Evolutionary conservation across 108 stramenopile genomes (phyloP).

Genomic region (Cyclotella sp.): DNA sequence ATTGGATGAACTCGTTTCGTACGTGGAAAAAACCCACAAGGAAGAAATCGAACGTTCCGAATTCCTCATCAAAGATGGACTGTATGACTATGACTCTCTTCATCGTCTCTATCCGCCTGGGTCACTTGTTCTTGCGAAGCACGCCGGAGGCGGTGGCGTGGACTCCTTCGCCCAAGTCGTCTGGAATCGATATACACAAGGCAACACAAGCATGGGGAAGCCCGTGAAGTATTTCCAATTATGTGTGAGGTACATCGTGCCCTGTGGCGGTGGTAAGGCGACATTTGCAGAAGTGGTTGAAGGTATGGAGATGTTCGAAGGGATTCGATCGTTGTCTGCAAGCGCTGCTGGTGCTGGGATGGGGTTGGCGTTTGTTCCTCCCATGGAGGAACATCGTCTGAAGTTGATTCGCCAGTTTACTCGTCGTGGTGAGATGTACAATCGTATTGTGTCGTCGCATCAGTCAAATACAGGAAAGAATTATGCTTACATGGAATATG

Average conservation of each 20-base stretch:
- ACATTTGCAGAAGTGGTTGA: slow-evolving; percentile 73
- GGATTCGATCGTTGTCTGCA: slow-evolving; percentile 33
- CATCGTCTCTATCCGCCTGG: slow-evolving; percentile 48
- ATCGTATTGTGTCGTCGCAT: slow-evolving; percentile 36
- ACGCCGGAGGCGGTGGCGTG: slow-evolving; percentile 59
- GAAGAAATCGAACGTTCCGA: slow-evolving; percentile 30
- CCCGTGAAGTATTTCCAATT: slow-evolving; percentile 60
- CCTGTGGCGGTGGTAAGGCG: slow-evolving; percentile 45
- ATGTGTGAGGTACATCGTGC: slow-evolving; percentile 63
- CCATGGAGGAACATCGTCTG: slow-evolving; percentile 26
- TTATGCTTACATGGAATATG: slow-evolving; percentile 60
- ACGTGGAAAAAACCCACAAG: slow-evolving; percentile 44
- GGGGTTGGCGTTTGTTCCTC: slow-evolving; percentile 61
- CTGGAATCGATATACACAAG: slow-evolving; percentile 68
- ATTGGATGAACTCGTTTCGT: slow-evolving; percentile 58
- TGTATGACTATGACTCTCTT: slow-evolving; percentile 72
- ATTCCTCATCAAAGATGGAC: slow-evolving; percentile 42
- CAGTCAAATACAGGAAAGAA: slow-evolving; percentile 21
- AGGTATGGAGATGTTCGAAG: slow-evolving; percentile 69
- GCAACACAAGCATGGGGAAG: slow-evolving; percentile 58
- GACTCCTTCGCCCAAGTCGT: slow-evolving; percentile 64
- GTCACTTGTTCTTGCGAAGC: slow-evolving; percentile 59
- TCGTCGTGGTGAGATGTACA: slow-evolving; percentile 60
- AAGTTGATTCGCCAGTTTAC: slow-evolving; percentile 33
- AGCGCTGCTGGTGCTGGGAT: slow-evolving; percentile 18